Evolutionary conservation across 306 rosid genomes (phyloP), one percentile per base, ranked within the genome.

Genomic region (Abrus pulchellus): DNA sequence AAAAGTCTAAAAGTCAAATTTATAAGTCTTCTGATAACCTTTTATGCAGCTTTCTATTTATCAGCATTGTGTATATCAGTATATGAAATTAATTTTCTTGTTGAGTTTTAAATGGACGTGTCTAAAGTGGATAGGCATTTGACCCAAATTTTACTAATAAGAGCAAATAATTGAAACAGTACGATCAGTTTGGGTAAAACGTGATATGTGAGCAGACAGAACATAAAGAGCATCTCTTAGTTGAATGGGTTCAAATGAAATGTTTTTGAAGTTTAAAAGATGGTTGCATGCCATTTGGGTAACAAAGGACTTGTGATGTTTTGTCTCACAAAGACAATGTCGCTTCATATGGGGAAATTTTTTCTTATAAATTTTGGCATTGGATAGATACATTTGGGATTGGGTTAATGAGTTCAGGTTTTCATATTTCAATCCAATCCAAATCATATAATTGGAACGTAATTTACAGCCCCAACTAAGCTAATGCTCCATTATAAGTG

Each of bases 311-410:
- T 7, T 53, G 33, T 7, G 5, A 32, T 80, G 80, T 80, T 76
- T 63, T 77, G 85, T 72, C 80, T 65, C 7, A 29, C 0, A 3
- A 54, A 68, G 68, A 79, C 74, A 32, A 41, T 20, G 30, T 50
- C 20, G 2, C 6, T 52, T 62, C 60, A 82, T 11, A 8, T 4
- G 4, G 29, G 10, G 5, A 9, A 10, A 33, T 33, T 6, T 30
- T 0, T 20, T 62, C 3, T 53, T 59, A 1, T 59, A 11, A 62
- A 47, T 14, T 55, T 7, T 28, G 32, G 1, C 60, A 36, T 11
- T 55, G 6, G 30, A 59, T 30, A 73, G 53, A 40, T 48, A 7
- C 43, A 27, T 29, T 60, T n/a, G 36, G 50, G 40, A 13, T 60
- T n/a, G 36, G 50, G 40, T 36, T 7, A 60, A 53, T 1, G 1